Base-by-base conservation (phyloP, 805 yeast species). In the Huiozyma sinensis region DNA sequence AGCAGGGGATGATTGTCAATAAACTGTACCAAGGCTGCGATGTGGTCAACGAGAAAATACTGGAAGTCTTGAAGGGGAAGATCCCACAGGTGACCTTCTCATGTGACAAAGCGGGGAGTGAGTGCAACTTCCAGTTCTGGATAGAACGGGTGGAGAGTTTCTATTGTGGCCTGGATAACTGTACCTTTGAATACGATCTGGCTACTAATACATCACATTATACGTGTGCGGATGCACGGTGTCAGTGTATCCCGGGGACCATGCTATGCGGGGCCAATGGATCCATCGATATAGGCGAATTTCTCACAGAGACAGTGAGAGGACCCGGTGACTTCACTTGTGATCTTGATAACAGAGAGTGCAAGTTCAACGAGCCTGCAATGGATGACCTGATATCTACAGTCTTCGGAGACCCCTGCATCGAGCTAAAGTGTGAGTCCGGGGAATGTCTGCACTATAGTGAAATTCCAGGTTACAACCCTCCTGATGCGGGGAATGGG, bases 271-370 rank as follows among this genome's bases (percentile, higher is more conserved):
- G 98, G 33, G 83, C 87, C 55, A 74, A 77, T 7, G 97, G 97
- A 1, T 87, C 96, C 1, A 88, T 92, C 52, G 97, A 92, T 63
- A 85, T 92, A 30, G 81, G 95, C 1, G 97, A 90, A 44, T 92
- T 94, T 62, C 70, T 92, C 47, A 78, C 88, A 1, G 92, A 89
- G 58, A 84, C 95, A 5, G 88, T 92, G 48, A 69, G 68, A 34
- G 98, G 98, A 1, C 98, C 98, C 0, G 98, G 95, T 31, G 89
- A 83, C 49, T 88, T 92, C 56, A 66, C 77, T 4, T 92, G 98
- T 66, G 85, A 87, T 60, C 61, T 84, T 24, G 61, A 65, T 6
- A 60, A 73, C 11, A 75, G 71, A 36, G 64, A 70, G 39, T 92
- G 98, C 66, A 70, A 70, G 39, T 92, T 92, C 56, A 81, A 90